Evolutionary conservation across 2,329 filamentous ascomycete species (phyloP).

Genomic region (Fusarium nisikadoi): DNA sequence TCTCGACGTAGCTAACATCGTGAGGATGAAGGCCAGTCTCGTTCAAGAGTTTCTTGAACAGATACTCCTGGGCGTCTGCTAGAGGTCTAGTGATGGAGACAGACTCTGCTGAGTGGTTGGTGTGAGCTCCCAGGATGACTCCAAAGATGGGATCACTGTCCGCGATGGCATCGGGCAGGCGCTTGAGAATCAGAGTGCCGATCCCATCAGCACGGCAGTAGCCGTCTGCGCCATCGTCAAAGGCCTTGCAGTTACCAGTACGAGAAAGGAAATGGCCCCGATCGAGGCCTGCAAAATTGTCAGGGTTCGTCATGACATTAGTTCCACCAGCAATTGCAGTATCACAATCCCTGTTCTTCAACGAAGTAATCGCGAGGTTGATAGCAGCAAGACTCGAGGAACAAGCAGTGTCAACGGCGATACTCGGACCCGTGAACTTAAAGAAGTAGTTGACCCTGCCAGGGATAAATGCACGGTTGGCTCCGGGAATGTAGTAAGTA

Average conservation of each 20-base stretch:
- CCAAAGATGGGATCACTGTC: conserved; percentile 40
- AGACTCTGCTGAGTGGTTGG: conserved; percentile 38
- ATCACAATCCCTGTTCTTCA: conserved; percentile 75
- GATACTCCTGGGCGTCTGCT: conserved; percentile 67
- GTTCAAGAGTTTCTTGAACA: conserved; percentile 74
- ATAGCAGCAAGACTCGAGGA: conserved; percentile 79
- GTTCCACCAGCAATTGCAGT: conserved; percentile 82
- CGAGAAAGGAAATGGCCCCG: conserved; percentile 71
- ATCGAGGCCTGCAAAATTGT: conserved; percentile 72
- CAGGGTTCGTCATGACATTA: conserved; percentile 73
- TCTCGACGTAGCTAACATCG: conserved; percentile 85
- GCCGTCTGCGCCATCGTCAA: conserved; percentile 82
- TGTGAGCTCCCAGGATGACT: conserved; percentile 34
- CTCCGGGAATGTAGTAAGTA: conserved; percentile 57
- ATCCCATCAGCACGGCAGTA: conserved; percentile 85
- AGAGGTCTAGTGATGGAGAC: conserved; percentile 62
- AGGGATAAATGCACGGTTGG: conserved; percentile 59
- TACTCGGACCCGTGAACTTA: conserved; percentile 77
- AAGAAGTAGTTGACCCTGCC: conserved; percentile 81
- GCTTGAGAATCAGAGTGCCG: conserved; percentile 79
- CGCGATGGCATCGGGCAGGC: conserved; percentile 50
- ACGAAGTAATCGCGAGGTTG: conserved; percentile 74
- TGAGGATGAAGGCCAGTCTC: conserved; percentile 78
- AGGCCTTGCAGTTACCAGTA: conserved; percentile 59
- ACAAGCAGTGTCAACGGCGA: conserved; percentile 82